Evolutionary conservation across 1,139 yeast species (phyloP).

Genomic region (Kluyveromyces marxianus): DNA sequence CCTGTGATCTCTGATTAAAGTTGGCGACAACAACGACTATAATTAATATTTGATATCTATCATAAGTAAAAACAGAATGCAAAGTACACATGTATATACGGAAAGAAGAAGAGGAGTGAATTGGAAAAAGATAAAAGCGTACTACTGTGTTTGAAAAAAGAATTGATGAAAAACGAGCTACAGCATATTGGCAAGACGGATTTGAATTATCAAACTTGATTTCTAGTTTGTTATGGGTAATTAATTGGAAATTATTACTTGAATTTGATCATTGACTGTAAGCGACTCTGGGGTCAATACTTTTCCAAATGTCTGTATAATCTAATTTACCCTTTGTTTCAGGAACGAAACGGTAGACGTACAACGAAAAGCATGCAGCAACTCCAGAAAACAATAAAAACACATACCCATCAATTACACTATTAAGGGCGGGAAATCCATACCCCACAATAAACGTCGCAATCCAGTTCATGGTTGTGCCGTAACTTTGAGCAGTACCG

Average conservation of each 20-base stretch:
- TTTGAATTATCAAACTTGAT: no score
- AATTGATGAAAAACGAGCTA: no score
- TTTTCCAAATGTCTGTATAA: conserved; percentile 22
- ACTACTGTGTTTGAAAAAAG: no score
- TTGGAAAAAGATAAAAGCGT: no score
- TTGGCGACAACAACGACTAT: neutral
- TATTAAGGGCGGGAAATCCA: conserved; percentile 66
- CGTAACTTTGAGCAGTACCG: conserved; percentile 87
- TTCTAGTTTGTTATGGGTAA: no score
- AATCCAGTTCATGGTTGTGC: conserved; percentile 84
- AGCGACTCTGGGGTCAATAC: neutral
- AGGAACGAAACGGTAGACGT: conserved; percentile 49
- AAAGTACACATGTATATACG: no score
- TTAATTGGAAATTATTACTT: no score
- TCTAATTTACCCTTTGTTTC: conserved; percentile 63
- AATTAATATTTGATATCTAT: neutral
- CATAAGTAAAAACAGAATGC: no score
- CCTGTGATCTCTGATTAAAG: neutral
- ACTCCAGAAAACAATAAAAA: conserved; percentile 62
- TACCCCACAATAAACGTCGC: conserved; percentile 80
- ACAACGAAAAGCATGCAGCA: conserved; percentile 43
- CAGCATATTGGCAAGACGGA: no score
- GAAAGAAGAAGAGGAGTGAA: no score
- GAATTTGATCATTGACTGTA: neutral
- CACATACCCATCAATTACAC: conserved; percentile 66